These are phyloP conservation scores for Chytridiales sp. DNA, from an alignment of 371 early-diverging fungal genomes.

Conservation along the genomic window DNA sequence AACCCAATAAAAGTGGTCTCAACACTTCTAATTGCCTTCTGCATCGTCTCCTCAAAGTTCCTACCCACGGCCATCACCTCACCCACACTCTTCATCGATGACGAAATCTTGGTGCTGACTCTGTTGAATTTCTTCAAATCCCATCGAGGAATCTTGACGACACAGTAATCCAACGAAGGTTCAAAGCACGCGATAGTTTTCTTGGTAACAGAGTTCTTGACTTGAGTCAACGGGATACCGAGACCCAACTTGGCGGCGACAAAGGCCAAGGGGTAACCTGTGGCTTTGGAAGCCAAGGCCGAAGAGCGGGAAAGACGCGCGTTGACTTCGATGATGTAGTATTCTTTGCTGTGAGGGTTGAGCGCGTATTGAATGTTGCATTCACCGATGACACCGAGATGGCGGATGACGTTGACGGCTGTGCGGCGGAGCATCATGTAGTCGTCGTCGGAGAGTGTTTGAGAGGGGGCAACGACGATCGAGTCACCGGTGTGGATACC, in stretches of 20 bases:
- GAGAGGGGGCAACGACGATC: slow-evolving; percentile 95
- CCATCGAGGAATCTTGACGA: slow-evolving; percentile 96
- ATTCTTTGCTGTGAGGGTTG: slow-evolving; percentile 88
- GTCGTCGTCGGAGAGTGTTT: slow-evolving; percentile 92
- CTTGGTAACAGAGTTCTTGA: slow-evolving; percentile 88
- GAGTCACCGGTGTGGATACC: slow-evolving; percentile 97
- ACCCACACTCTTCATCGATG: slow-evolving; percentile 94
- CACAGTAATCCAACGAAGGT: slow-evolving; percentile 89
- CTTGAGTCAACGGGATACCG: slow-evolving; percentile 83
- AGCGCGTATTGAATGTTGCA: slow-evolving; percentile 98
- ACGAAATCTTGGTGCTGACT: slow-evolving; percentile 82
- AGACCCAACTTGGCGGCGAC: slow-evolving; percentile 96
- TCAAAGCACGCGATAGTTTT: slow-evolving; percentile 95
- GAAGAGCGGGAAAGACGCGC: slow-evolving; percentile 88
- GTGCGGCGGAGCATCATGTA: slow-evolving; percentile 94
- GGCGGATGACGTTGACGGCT: slow-evolving; percentile 68
- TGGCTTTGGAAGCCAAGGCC: slow-evolving; percentile 95
- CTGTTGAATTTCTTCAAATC: slow-evolving; percentile 92
- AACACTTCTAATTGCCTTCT: slow-evolving; percentile 93
- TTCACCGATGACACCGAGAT: slow-evolving; percentile 92
- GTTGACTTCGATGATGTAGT: slow-evolving; percentile 95
- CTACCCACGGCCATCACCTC: slow-evolving; percentile 96
- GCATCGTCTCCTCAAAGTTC: slow-evolving; percentile 93
- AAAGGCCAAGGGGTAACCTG: slow-evolving; percentile 95
- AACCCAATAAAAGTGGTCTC: slow-evolving; percentile 85